Percentiles rank a stretch among this genome's conserved stretches.
phyloP scores from a whole-genome alignment of 2,329 filamentous ascomycete species.

The Rhytidhysteron rufulum region DNA sequence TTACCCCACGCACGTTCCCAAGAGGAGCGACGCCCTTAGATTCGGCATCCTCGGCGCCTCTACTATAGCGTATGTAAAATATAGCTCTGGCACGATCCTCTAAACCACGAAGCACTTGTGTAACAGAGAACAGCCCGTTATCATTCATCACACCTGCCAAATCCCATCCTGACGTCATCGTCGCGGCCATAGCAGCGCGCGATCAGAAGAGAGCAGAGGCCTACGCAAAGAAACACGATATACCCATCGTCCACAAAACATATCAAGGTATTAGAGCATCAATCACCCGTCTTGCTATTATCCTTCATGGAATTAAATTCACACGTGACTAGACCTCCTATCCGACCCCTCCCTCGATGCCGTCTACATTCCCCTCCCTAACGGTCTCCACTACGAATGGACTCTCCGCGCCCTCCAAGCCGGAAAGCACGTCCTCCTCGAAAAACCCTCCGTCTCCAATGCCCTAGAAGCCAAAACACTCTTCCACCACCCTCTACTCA shows the following conservation, averaged over 20 bases:
- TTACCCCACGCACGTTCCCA: conserved; percentile 2
- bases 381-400: conserved; percentile 42
- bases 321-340: conserved; percentile 29
- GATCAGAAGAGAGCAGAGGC: conserved; percentile 45
- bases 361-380: conserved; percentile 46
- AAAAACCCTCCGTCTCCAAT: conserved; percentile 45
- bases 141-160: conserved; percentile 49
- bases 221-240: conserved; percentile 51
- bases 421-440: conserved; percentile 45
- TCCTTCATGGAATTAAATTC: not conserved
- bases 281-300: not conserved
- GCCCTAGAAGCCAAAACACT: conserved; percentile 40
- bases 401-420: conserved; percentile 39
- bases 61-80: conserved; percentile 27
- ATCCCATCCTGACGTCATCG: conserved; percentile 51
- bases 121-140: conserved; percentile 27
- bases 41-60: conserved; percentile 35
- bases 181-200: conserved; percentile 52
- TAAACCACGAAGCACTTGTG: not conserved
- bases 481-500: conserved; percentile 28
- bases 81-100: not conserved
- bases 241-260: conserved; percentile 47
- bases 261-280: conserved; percentile 49
- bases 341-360: conserved; percentile 36
- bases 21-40: conserved; percentile 21